Evolutionary conservation across 78 protist genomes (phyloP).

Genomic region (Dictyostelium discoideum): DNA sequence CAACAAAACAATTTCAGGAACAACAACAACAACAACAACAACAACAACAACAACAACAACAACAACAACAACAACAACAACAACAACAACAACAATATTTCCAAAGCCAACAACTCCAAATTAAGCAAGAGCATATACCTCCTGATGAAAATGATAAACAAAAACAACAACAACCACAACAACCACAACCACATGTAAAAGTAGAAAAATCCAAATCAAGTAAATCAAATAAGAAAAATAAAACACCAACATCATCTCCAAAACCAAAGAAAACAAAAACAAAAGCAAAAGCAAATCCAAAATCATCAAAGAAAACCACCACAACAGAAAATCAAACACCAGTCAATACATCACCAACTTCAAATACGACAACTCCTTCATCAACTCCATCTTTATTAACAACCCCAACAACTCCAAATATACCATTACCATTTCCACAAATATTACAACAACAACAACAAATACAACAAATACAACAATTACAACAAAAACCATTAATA

Average conservation of each 20-base stretch:
- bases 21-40: background rate
- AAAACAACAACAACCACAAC: background rate
- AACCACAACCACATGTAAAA: background rate
- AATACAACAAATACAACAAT: background rate
- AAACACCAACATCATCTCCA: background rate
- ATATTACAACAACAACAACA: background rate
- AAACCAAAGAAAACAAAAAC: background rate
- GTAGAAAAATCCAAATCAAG: background rate
- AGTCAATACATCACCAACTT: background rate
- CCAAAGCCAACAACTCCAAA: background rate
- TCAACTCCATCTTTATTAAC: background rate
- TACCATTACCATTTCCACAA: background rate
- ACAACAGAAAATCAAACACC: background rate
- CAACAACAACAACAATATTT: background rate
- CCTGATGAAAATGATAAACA: background rate
- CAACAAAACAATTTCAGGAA: no score
- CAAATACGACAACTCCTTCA: background rate
- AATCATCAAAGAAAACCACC: background rate
- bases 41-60: background rate
- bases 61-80: background rate
- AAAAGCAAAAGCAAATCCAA: background rate
- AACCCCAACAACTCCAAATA: background rate
- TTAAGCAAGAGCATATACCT: background rate
- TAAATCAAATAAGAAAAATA: background rate
- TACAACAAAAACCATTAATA: background rate